Evolutionary conservation across 805 yeast species (phyloP), one percentile per base, ranked within the genome.

Genomic region (Saturnispora sanitii): DNA sequence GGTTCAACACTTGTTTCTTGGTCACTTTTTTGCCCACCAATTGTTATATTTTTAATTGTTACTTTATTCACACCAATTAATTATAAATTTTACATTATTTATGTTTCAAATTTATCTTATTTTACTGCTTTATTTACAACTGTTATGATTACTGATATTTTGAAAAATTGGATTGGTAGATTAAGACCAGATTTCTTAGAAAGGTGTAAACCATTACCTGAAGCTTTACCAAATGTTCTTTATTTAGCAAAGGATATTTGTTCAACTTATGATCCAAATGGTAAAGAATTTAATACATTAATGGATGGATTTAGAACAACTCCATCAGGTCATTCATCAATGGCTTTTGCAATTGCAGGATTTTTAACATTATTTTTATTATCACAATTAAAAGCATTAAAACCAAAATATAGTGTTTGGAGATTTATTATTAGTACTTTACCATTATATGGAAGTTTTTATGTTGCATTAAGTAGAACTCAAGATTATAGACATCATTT

Each of bases 401-500:
- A 62, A 8, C 51, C 56, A 29, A 55, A 50, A 15, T 67, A 65
- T 8, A 82, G 88, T 2, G 67, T 76, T 1, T 79, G 86, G 83
- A 72, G 88, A 54, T 64, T 73, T 34, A 47, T 73, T 2, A 54
- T 79, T 3, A 62, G 77, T 1, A 53, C 63, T 8, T 41, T 70
- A n/a, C 92, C 92, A 2, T 54, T 71, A 1, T 50, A 85, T 4
- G 70, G 82, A 6, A 96, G 97, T 0, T 54, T 72, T 1, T 68
- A 79, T 47, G 78, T 90, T 49, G 97, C 96, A 0, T 60, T 84
- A 34, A 77, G 92, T 30, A 72, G 98, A 52, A 84, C 95, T 1
- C 81, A 82, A 52, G 98, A 90, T 61, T 88, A 88, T 61, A 71
- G 96, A 57, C 98, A 90, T 55, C 97, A 90, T 61, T 86, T 84